Percentiles rank a stretch among this genome's conserved stretches.
Evolutionary conservation across 805 yeast genomes (phyloP).

Genomic region (Wickerhamomyces ciferrii): DNA sequence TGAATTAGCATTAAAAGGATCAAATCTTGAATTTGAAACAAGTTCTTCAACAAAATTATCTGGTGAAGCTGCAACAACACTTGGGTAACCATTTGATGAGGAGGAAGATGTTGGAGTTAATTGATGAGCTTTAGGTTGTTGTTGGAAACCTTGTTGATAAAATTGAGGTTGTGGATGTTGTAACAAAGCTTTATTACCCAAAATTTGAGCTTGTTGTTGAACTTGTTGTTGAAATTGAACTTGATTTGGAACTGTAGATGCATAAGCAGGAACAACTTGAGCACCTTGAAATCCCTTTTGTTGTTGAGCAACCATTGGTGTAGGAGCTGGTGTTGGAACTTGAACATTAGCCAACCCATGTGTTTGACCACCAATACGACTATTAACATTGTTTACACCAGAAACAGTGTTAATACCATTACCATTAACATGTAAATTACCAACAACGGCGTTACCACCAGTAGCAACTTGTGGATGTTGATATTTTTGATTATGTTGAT

Average conservation of each 20-base stretch:
- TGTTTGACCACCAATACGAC: background rate
- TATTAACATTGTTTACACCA: background rate
- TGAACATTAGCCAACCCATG: background rate
- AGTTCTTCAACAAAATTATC: constrained; percentile 16
- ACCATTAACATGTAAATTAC: background rate
- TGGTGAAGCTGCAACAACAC: constrained; percentile 14
- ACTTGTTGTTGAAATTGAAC: background rate
- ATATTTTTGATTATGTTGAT: constrained; percentile 2
- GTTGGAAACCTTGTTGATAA: background rate
- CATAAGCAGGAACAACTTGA: background rate
- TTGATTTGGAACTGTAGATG: background rate
- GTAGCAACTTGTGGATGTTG: constrained; percentile 2
- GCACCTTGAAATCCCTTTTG: background rate
- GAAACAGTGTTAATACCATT: background rate
- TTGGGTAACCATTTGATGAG: background rate
- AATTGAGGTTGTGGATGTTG: background rate
- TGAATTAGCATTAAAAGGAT: constrained; percentile 1
- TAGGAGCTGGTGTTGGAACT: background rate
- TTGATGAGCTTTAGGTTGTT: background rate
- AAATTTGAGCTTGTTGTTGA: background rate
- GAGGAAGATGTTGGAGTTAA: background rate
- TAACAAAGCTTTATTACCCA: background rate
- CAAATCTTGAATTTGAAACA: constrained; percentile 1
- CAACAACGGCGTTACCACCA: background rate
- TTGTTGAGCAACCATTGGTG: background rate